Evolutionary conservation across 1,284 basidiomycete genomes (phyloP).

Genomic region (Ustilago trichophora): DNA sequence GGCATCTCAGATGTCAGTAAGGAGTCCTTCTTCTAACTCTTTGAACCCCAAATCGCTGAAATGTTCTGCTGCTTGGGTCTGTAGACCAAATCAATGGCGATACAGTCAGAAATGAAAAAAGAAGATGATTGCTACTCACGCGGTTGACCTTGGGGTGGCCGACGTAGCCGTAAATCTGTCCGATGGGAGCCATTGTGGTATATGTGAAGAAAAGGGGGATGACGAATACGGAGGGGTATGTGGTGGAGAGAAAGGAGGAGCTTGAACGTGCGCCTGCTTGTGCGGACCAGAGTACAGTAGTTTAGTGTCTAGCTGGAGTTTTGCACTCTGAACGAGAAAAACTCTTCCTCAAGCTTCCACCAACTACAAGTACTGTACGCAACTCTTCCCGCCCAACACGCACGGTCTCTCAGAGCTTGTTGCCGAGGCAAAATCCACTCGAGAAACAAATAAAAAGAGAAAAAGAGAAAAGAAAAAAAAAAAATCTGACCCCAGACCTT

Average conservation of each 20-base stretch:
- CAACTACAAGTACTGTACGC: too few species aligned
- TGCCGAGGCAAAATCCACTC: constrained; percentile 5
- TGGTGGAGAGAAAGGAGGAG: constrained; percentile 5
- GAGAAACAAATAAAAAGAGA: too few species aligned
- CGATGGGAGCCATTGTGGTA: constrained; percentile 61
- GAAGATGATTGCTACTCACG: constrained; percentile 6
- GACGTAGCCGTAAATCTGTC: constrained; percentile 59
- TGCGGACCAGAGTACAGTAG: background rate
- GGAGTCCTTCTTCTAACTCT: too few species aligned
- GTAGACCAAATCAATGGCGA: too few species aligned
- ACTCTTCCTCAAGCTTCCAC: constrained; percentile 1
- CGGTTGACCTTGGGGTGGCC: constrained; percentile 50
- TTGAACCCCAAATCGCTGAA: too few species aligned
- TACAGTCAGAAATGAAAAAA: too few species aligned
- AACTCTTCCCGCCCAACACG: background rate
- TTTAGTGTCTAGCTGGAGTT: background rate
- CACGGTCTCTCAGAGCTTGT: background rate
- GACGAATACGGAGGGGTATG: constrained; percentile 26
- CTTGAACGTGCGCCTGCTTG: background rate
- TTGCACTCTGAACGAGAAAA: background rate
- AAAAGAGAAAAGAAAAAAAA: too few species aligned
- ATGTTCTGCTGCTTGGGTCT: too few species aligned
- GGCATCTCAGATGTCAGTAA: background rate
- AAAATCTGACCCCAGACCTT: too few species aligned
- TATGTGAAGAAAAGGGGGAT: constrained; percentile 6